phyloP scores from a whole-genome alignment of 129 eudicot species.

The Tagetes erecta region DNA sequence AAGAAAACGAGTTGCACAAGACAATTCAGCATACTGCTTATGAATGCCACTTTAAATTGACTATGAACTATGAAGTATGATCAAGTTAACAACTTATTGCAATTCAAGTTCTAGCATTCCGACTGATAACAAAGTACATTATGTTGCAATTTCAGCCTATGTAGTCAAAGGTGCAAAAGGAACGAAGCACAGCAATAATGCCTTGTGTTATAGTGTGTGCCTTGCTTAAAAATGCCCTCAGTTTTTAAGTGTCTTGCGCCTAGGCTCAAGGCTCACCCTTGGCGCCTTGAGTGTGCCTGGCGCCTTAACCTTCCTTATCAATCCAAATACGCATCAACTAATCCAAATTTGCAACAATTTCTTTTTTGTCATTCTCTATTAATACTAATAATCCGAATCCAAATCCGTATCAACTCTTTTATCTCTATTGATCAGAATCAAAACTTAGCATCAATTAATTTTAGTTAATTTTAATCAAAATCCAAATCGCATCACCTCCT shows the following conservation, averaged over 20 bases:
- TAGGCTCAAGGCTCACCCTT: too few species aligned
- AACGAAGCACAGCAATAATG: too few species aligned
- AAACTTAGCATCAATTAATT: neutral
- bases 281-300: too few species aligned
- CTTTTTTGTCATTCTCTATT: neutral
- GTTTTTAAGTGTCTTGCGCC: too few species aligned
- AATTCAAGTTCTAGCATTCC: neutral
- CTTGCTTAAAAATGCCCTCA: too few species aligned
- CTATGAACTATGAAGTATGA: neutral
- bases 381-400: neutral
- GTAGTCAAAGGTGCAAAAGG: too few species aligned
- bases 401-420: neutral
- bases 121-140: neutral
- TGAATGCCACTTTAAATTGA: neutral
- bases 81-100: neutral
- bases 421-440: neutral
- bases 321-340: neutral
- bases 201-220: too few species aligned
- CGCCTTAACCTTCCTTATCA: too few species aligned
- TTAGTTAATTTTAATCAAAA: neutral
- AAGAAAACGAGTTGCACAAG: neutral
- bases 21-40: neutral
- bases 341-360: neutral
- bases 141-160: neutral
- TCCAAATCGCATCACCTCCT: neutral